Percentiles rank a stretch among this genome's conserved stretches.
These are phyloP conservation scores for Silene coronaria DNA, from an alignment of 179 eudicot species.

Conservation along the genomic window DNA sequence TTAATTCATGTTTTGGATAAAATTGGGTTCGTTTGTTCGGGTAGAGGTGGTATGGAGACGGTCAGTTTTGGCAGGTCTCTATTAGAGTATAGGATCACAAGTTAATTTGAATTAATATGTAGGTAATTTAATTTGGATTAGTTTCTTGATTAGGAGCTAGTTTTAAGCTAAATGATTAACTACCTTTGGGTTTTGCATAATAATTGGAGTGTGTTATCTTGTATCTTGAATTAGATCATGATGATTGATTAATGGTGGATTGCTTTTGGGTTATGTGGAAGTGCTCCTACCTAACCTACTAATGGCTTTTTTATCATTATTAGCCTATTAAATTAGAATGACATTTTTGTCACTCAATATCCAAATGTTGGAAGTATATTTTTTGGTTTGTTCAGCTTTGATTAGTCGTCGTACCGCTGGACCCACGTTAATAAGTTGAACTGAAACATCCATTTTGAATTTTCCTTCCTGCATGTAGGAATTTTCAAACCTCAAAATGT, in stretches of 20 bases:
- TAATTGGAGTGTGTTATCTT: background rate
- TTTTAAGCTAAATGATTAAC: background rate
- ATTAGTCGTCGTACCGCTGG: background rate
- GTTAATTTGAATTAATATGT: too few species aligned
- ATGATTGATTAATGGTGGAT: background rate
- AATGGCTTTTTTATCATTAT: slow-evolving; percentile 1
- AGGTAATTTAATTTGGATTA: background rate
- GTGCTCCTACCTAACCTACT: background rate
- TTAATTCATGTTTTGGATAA: too few species aligned
- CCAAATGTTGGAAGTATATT: background rate
- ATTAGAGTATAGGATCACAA: too few species aligned
- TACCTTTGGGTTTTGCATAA: background rate
- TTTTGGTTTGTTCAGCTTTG: slow-evolving; percentile 7
- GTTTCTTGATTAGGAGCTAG: background rate
- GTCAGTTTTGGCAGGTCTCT: too few species aligned
- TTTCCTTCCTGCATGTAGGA: background rate
- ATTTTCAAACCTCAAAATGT: background rate
- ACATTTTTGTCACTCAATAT: background rate
- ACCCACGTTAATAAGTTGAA: background rate
- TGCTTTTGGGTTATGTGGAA: slow-evolving; percentile 15
- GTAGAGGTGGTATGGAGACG: too few species aligned
- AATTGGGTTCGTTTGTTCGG: too few species aligned
- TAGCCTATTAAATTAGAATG: background rate
- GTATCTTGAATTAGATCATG: background rate
- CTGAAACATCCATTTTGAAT: background rate